Evolutionary conservation across 2,329 filamentous ascomycete species (phyloP).

Genomic region (Diaporthe sp.): DNA sequence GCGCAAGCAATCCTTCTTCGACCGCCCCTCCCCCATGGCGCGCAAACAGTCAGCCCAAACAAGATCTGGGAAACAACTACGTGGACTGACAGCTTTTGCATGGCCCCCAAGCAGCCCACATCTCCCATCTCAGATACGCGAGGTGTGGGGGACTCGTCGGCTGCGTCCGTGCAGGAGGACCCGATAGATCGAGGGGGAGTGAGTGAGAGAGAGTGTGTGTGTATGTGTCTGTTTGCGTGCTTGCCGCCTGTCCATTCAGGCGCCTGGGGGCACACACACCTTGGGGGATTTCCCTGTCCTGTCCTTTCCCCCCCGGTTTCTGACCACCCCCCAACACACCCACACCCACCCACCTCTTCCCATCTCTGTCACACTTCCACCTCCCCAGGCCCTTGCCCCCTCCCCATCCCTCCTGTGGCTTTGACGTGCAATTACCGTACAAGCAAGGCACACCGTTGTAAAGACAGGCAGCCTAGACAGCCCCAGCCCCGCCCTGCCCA

Average conservation of each 20-base stretch:
- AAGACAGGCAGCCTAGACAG: not conserved
- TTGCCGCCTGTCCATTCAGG: not conserved
- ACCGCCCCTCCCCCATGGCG: not conserved
- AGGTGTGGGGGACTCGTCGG: conserved; percentile 29
- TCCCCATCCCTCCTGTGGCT: conserved; percentile 5
- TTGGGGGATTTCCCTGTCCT: conserved; percentile 14
- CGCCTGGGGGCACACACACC: not conserved
- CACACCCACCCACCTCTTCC: not conserved
- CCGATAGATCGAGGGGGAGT: conserved; percentile 4
- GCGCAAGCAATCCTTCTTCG: not conserved
- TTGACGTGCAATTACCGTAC: conserved; percentile 28
- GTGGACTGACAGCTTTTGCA: not conserved
- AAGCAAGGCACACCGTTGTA: conserved; percentile 31
- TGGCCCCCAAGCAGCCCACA: conserved; percentile 27
- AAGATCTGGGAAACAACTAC: not conserved
- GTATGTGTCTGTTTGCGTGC: not conserved
- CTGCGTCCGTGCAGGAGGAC: conserved; percentile 25
- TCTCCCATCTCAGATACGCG: conserved; percentile 24
- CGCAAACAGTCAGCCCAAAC: not conserved
- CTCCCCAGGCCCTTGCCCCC: not conserved
- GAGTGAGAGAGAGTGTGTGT: not conserved
- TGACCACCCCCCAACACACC: not conserved
- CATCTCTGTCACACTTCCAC: not conserved
- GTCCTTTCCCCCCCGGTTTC: not conserved
- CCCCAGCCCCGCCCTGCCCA: not conserved